These are phyloP conservation scores for Colletotrichum abscissum DNA, from an alignment of 2,329 filamentous ascomycete genomes.

Conservation along the genomic window DNA sequence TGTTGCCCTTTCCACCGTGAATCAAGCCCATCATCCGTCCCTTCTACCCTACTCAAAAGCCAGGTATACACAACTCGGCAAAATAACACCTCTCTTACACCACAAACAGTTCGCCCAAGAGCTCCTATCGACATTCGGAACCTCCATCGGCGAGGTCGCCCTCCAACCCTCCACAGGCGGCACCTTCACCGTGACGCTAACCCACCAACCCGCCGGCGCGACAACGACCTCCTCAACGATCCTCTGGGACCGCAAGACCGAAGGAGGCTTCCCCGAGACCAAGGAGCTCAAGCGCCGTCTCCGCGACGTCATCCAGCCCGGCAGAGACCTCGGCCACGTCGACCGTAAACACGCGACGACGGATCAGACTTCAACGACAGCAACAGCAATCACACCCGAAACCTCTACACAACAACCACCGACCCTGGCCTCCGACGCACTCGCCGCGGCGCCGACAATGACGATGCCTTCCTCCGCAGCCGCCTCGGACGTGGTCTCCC, in stretches of 20 bases:
- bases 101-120: constrained; percentile 90
- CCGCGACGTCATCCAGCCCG: constrained; percentile 84
- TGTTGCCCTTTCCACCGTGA: neutral
- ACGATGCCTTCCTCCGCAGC: constrained; percentile 2
- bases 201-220: constrained; percentile 38
- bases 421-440: neutral
- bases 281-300: constrained; percentile 90
- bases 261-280: constrained; percentile 93
- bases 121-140: constrained; percentile 91
- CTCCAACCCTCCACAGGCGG: constrained; percentile 89
- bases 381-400: neutral
- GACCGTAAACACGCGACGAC: constrained; percentile 61
- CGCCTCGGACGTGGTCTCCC: constrained; percentile 11
- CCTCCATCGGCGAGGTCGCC: constrained; percentile 85
- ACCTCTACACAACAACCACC: neutral
- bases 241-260: constrained; percentile 88
- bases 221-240: constrained; percentile 58
- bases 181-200: constrained; percentile 80
- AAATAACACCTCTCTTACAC: constrained; percentile 10
- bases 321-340: constrained; percentile 83
- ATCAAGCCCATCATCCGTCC: neutral
- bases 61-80: neutral
- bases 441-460: neutral
- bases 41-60: neutral
- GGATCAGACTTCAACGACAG: neutral